Evolutionary conservation across 164 flowering plant species (phyloP), one percentile per base, ranked within the genome.

Genomic region (Dillenia suffruticosa): DNA sequence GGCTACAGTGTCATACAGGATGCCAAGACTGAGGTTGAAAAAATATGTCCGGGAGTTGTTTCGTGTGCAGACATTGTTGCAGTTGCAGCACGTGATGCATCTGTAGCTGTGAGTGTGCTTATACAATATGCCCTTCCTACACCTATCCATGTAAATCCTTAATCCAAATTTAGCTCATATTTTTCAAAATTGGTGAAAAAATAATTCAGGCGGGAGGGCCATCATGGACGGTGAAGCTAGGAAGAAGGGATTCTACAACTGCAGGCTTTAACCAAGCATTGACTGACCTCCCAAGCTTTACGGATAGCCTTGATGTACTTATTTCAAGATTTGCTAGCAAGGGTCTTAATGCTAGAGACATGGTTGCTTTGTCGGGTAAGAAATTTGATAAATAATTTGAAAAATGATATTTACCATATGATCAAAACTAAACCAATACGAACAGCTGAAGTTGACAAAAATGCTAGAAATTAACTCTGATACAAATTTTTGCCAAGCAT

Each of bases 51-150:
- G 0, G 70, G 75, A 12, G 71, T 72, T 15, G 86, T 82, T 2
- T 82, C 85, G 3, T 82, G 85, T 59, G 81, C 83, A 0, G 85
- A 82, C 54, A 69, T 82, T 14, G 57, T 82, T 1, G 69, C 78
- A 9, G 58, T 79, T 7, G 80, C 79, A 0, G 74, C 82, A 0
- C 55, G 80, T 26, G 81, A 77, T 58, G 70, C 83, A 17, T 66
- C 76, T 12, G 69, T 44, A 9, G 45, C 49, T 40, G 81, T 77
- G 10, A 43, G 75, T 63, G 5, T 32, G 40, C 40, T 32, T 32
- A 32, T 32, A 32, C 40, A 32, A 32, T 32, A 32, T 32, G 40
- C 40, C 40, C 40, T 32, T 4, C 40, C 5, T 32, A 32, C 7
- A 32, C 40, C 0, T 32, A 32, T 32, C 40, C 6, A 32, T 0